Percentiles rank a stretch among this genome's conserved stretches.
Conservation (phyloP, 2,329 filamentous ascomycete species). For the Sphaerulina populicola region DNA sequence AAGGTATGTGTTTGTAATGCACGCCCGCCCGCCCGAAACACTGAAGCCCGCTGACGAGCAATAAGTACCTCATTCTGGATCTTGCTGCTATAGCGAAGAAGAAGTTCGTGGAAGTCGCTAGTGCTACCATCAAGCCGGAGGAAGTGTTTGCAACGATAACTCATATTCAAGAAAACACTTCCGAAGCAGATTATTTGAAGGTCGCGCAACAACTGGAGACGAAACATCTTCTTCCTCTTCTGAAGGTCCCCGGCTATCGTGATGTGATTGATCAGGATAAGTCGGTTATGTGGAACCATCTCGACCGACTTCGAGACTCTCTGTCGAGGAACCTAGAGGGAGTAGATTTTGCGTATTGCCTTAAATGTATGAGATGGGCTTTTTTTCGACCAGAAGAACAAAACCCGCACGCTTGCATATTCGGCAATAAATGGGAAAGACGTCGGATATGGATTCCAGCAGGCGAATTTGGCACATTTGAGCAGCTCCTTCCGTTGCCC, state of each 20-base stretch:
- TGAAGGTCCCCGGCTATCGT: neutral
- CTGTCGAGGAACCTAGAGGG: neutral
- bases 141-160: neutral
- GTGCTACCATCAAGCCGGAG: neutral
- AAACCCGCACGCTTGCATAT: too few species aligned
- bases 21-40: too few species aligned
- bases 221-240: neutral
- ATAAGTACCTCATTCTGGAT: neutral
- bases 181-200: neutral
- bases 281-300: neutral
- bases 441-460: too few species aligned
- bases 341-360: neutral
- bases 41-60: too few species aligned
- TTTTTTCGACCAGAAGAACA: too few species aligned
- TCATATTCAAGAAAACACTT: neutral
- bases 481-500: too few species aligned
- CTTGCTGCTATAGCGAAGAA: neutral
- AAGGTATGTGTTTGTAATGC: neutral
- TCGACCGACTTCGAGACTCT: constrained; percentile 1
- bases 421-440: too few species aligned
- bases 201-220: constrained; percentile 1
- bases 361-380: too few species aligned
- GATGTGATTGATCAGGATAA: neutral
- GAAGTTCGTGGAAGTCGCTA: neutral
- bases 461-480: too few species aligned